Percentiles rank a stretch among this genome's conserved stretches.
Evolutionary conservation across 1,284 basidiomycete species (phyloP).

Genomic region (Thecaphora frezii): DNA sequence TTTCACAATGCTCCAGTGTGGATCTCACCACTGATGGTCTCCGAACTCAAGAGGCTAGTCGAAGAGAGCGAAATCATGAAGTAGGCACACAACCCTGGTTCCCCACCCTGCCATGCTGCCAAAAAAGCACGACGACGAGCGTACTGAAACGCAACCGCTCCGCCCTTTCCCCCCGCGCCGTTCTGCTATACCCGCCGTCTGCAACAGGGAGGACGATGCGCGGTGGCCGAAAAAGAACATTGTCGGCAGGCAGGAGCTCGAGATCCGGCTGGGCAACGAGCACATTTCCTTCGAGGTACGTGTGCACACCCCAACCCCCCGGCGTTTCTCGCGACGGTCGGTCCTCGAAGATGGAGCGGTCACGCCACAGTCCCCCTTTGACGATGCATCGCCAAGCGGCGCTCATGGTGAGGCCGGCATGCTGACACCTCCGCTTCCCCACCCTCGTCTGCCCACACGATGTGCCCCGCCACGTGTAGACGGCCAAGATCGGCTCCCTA

Average conservation of each 20-base stretch:
- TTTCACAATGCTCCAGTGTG: slow-evolving; percentile 70
- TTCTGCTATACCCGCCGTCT: slow-evolving; percentile 1
- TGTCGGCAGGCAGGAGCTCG: slow-evolving; percentile 94
- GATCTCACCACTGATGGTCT: slow-evolving; percentile 84
- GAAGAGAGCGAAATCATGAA: slow-evolving; percentile 92
- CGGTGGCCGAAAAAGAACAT: slow-evolving; percentile 99
- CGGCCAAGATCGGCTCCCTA: slow-evolving; percentile 93
- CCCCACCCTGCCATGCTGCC: background rate
- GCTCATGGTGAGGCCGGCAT: too few relatives aligned
- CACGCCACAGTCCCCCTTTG: too few relatives aligned
- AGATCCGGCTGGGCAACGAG: slow-evolving; percentile 88
- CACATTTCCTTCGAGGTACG: slow-evolving; percentile 95
- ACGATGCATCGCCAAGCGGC: too few relatives aligned
- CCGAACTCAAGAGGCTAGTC: slow-evolving; percentile 92
- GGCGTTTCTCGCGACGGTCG: too few relatives aligned
- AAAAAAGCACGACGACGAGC: too few relatives aligned
- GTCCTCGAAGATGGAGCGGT: too few relatives aligned
- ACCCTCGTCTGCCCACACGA: background rate
- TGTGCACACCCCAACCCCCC: slow-evolving; percentile 15
- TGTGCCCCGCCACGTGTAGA: slow-evolving; percentile 71
- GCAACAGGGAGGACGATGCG: slow-evolving; percentile 85
- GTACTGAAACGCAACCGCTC: background rate
- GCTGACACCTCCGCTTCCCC: background rate
- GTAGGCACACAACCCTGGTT: slow-evolving; percentile 63
- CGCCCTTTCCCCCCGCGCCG: background rate